Conservation (phyloP, 2,329 filamentous ascomycete genomes). For the Xylaria arbuscula region DNA sequence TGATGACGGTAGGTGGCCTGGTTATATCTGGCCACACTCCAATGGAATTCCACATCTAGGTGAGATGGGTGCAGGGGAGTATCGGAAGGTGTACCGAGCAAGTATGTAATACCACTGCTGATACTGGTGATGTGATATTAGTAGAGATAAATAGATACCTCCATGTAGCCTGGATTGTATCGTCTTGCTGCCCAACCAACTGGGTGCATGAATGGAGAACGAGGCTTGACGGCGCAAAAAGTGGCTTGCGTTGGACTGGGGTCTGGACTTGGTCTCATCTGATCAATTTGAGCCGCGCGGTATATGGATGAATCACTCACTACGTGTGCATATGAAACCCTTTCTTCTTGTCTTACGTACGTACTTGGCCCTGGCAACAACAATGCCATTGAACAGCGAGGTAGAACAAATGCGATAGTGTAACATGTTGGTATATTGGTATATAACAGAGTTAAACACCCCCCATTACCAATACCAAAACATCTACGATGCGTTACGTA, state of each 20-base stretch:
- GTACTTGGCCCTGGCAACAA: background rate
- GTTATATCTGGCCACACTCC: background rate
- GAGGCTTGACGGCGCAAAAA: slow-evolving; percentile 10
- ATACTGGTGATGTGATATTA: background rate
- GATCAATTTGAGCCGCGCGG: slow-evolving; percentile 10
- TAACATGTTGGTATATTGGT: background rate
- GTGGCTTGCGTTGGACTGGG: slow-evolving; percentile 15
- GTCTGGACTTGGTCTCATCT: slow-evolving; percentile 15
- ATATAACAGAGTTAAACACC: background rate
- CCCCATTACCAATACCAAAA: too few species aligned
- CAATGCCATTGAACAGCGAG: background rate
- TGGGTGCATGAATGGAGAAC: slow-evolving; percentile 3
- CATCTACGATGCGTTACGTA: too few species aligned
- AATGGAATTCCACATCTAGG: background rate
- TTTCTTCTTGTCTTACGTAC: background rate
- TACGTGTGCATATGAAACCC: slow-evolving; percentile 2
- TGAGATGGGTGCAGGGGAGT: background rate
- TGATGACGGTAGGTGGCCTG: background rate
- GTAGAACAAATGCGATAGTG: background rate
- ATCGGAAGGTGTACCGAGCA: background rate
- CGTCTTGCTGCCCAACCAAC: slow-evolving; percentile 28
- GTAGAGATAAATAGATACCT: background rate
- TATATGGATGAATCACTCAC: slow-evolving; percentile 1
- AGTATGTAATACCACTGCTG: background rate
- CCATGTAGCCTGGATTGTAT: background rate